Evolutionary conservation across 169 alveolate species (phyloP).

Genomic region (Eimeria acervulina): DNA sequence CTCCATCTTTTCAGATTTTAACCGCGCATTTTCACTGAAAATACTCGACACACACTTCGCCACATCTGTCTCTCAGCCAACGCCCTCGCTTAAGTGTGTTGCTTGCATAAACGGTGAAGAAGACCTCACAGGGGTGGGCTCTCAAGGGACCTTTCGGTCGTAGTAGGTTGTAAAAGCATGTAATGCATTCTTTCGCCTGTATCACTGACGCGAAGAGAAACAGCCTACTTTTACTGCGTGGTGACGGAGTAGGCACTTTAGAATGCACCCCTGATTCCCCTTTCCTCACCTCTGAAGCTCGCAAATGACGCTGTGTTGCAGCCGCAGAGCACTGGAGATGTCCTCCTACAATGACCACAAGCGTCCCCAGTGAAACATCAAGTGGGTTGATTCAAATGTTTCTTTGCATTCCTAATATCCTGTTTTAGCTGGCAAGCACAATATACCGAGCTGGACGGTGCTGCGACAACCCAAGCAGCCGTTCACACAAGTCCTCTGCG

Average conservation of each 20-base stretch:
- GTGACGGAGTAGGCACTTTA: no score
- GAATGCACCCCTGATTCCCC: neutral
- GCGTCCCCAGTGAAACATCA: neutral
- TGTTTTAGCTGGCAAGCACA: neutral
- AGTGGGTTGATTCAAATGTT: neutral
- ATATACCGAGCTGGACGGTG: neutral
- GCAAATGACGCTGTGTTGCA: constrained; percentile 51
- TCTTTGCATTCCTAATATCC: neutral
- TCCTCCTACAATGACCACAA: neutral
- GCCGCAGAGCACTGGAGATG: neutral
- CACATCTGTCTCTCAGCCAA: no score
- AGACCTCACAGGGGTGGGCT: no score
- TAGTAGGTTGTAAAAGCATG: neutral
- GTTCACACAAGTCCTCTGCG: neutral
- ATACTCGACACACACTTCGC: neutral
- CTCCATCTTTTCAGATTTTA: constrained; percentile 36
- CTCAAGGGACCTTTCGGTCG: neutral
- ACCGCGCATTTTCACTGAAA: constrained; percentile 46
- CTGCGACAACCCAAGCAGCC: neutral
- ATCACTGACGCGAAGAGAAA: neutral
- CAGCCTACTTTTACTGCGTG: neutral
- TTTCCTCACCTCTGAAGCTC: constrained; percentile 56
- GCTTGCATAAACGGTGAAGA: no score
- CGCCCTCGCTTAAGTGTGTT: no score
- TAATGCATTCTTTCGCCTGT: neutral